These are phyloP conservation scores for Irpex sp. DNA, from an alignment of 1,284 basidiomycete genomes.

Conservation along the genomic window DNA sequence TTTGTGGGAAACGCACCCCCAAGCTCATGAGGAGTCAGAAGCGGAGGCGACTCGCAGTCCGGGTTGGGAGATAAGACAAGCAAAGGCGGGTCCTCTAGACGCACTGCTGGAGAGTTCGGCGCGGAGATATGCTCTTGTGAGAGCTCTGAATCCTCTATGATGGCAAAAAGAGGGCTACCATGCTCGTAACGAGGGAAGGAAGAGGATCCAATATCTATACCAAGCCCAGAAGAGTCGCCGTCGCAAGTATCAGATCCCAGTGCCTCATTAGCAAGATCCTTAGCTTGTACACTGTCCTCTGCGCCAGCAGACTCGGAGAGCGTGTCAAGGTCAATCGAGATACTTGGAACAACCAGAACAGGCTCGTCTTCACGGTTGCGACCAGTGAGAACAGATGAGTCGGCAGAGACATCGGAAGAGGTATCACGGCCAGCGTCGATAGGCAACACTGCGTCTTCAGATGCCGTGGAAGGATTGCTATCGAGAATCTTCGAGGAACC, in stretches of 20 bases:
- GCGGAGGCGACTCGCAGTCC: neutral
- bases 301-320: no score
- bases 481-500: no score
- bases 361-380: no score
- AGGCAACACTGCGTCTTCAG: no score
- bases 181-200: neutral
- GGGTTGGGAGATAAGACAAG: neutral
- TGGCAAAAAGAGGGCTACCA: neutral
- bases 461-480: no score
- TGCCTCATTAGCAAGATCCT: no score
- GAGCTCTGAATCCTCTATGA: neutral
- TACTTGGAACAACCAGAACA: no score
- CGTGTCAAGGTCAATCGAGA: no score
- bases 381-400: no score
- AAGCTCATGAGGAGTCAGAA: constrained; percentile 1
- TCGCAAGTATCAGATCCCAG: neutral
- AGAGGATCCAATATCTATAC: neutral
- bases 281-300: no score
- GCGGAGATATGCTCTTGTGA: neutral
- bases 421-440: no score
- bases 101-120: neutral
- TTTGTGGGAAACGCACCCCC: neutral
- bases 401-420: no score
- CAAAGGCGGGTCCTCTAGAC: neutral
- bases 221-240: neutral